Conservation (phyloP, 139 green algal genomes). For the Eudorina sp. region DNA sequence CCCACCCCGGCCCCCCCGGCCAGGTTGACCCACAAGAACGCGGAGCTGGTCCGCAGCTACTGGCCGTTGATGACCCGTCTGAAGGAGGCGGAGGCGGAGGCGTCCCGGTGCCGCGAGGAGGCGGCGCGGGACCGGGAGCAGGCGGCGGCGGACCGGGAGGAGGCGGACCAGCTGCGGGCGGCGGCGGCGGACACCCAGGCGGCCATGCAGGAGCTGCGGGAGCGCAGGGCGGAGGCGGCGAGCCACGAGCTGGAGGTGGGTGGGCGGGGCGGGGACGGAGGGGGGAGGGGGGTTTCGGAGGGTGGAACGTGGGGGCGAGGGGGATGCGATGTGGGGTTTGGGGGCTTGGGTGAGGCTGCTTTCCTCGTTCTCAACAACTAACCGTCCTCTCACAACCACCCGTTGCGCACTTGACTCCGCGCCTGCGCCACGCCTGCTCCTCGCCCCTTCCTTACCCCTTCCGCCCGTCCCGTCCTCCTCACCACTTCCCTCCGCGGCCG, state of each 20-base stretch:
- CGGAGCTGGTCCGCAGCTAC: constrained; percentile 65
- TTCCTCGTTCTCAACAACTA: too few relatives aligned
- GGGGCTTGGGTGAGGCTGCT: too few relatives aligned
- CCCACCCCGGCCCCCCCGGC: neutral
- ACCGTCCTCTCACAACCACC: neutral
- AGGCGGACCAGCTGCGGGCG: constrained; percentile 8
- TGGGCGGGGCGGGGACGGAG: too few relatives aligned
- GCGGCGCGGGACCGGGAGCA: neutral
- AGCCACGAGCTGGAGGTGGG: constrained; percentile 38
- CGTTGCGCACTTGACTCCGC: neutral
- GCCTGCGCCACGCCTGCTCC: neutral
- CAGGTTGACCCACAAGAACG: constrained; percentile 54
- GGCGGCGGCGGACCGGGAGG: neutral
- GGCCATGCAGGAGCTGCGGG: constrained; percentile 25
- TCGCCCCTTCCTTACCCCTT: neutral
- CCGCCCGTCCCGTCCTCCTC: neutral
- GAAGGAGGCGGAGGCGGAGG: constrained; percentile 47
- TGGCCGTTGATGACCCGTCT: constrained; percentile 67
- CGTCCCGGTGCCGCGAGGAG: neutral
- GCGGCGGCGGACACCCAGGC: neutral
- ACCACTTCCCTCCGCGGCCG: neutral
- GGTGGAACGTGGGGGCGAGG: too few relatives aligned
- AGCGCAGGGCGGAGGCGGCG: constrained; percentile 43
- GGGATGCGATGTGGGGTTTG: too few relatives aligned
- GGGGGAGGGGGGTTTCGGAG: too few relatives aligned